Percentiles rank a stretch among this genome's conserved stretches.
Evolutionary conservation across 1,284 basidiomycete species (phyloP).

Genomic region (Rhodotorula sp.): DNA sequence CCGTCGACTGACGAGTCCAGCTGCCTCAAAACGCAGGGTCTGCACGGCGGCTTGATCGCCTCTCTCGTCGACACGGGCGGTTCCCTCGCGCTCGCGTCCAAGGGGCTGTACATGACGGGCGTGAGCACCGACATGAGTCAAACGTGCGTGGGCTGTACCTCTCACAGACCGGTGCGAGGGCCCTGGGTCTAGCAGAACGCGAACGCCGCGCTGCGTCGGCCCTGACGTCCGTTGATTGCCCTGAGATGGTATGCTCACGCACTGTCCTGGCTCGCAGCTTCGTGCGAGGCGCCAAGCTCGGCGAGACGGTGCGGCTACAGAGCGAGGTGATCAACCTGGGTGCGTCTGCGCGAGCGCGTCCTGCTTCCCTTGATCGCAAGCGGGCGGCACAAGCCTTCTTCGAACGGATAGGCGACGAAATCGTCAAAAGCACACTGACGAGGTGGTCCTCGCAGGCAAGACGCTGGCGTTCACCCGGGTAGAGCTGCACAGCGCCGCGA

Average conservation of each 20-base stretch:
- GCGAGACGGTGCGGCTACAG: conserved; percentile 35
- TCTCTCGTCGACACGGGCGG: conserved; percentile 84
- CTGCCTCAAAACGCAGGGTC: conserved; percentile 51
- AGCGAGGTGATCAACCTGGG: conserved; percentile 33
- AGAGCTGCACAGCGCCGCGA: conserved; percentile 67
- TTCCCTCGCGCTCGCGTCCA: conserved; percentile 75
- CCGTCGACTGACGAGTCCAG: not conserved
- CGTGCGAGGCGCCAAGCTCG: conserved; percentile 34
- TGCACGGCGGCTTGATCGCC: conserved; percentile 81
- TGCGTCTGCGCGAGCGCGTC: not conserved
- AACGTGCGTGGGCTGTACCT: conserved; percentile 63
- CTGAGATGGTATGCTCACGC: conserved; percentile 46
- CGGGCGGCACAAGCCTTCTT: not conserved
- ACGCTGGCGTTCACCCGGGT: conserved; percentile 77
- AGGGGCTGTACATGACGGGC: conserved; percentile 79
- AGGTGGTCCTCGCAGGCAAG: conserved; percentile 60
- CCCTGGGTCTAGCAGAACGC: not conserved
- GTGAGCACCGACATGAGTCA: conserved; percentile 75
- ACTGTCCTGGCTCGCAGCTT: conserved; percentile 56
- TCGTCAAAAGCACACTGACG: not conserved
- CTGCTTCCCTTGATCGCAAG: not conserved
- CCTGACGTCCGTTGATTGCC: conserved; percentile 37
- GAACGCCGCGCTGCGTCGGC: not conserved
- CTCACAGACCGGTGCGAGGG: conserved; percentile 59
- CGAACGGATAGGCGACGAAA: not conserved